Base-by-base conservation (phyloP, 495 filamentous ascomycete species). In the Cercophora sp. region DNA sequence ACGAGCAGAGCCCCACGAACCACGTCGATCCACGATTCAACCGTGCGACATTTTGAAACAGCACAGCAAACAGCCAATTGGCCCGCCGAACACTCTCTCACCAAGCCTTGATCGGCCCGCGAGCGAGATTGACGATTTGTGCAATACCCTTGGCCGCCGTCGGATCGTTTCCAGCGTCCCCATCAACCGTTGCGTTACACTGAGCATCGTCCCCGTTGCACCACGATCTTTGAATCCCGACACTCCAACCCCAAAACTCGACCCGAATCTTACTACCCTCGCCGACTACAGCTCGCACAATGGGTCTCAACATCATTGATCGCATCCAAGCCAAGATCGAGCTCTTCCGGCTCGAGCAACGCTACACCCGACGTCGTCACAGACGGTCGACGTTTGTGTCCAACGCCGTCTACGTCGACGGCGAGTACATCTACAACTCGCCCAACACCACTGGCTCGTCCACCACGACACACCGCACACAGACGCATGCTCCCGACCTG, bases 331-430 rank as follows among this genome's bases (percentile, higher is more conserved):
- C 76, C 47, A 82, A 85, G 74, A 77, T 90, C 57, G 88, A 96
- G 77, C 82, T 96, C 62, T 93, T 91, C 77, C 87, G 88, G 25
- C 83, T 96, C 54, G 91, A 96, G 72, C 86, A 96, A 71, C 83
- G 88, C 40, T 96, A 96, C 75, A 91, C 88, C 27, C 85, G 84
- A 60, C 85, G 88, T 66, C 87, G 88, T 59, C 65, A 78, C 48
- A 84, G 89, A 55, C 89, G 91, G 71, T 89, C 82, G 48, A 91
- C 85, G 53, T 95, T 94, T 70, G 82, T 86, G 66, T 85, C 81
- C 52, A 89, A 88, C 59, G 91, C 88, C 18, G 79, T 85, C 64
- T 96, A 96, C 67, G 85, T 96, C 59, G 87, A 95, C 67, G 89
- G 89, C 66, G 91, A 96, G 72, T 96, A 93, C 73, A 79, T 94